Base-by-base conservation (phyloP, 2,329 filamentous ascomycete genomes). In the Coleophoma crateriformis region DNA sequence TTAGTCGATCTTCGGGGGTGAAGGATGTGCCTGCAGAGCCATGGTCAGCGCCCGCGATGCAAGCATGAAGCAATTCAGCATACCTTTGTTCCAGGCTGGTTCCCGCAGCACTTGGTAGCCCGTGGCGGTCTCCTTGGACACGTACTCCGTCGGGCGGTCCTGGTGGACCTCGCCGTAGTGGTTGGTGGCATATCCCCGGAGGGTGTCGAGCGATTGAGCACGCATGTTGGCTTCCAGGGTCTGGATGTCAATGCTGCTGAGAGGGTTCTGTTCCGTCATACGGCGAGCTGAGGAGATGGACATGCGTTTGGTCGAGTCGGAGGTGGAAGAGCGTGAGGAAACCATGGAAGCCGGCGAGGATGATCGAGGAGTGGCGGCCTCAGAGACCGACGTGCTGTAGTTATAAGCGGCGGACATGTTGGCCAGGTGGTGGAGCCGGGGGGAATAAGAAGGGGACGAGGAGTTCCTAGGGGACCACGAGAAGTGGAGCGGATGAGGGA, bases 71-170 rank as follows among this genome's bases (percentile, higher is more conserved):
- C 50, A 50, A 66, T 68, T 63, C 7, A 14, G 15, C 35, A 7
- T 69, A 83, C 81, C 81, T 73, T 83, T 84, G 63, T 85, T 85
- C 79, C 80, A 84, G 45, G 78, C 70, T 54, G 81, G 79, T 65
- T 85, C 78, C 46, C 73, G 70, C 50, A 85, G 70, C 50, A 85
- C 69, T 67, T 84, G 81, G 65, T 82, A 82, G 57, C 81, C 81
- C 53, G 69, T 69, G 54, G 81, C 81, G 57, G 74, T 67, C 49
- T 68, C 64, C 61, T 79, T 67, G 43, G 72, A 56, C 45, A 80
- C 59, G 63, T 83, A 81, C 54, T 82, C 74, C 42, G 78, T 82
- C 47, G 69, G 60, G 40, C 68, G 65, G 54, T 71, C 64, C 61
- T 85, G 81, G 54, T 76, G 70, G 57, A 84, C 73, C 62, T 79